Percentiles rank a stretch among this genome's conserved stretches.
Evolutionary conservation across 805 yeast genomes (phyloP).

Genomic region (Teunomyces atbi): DNA sequence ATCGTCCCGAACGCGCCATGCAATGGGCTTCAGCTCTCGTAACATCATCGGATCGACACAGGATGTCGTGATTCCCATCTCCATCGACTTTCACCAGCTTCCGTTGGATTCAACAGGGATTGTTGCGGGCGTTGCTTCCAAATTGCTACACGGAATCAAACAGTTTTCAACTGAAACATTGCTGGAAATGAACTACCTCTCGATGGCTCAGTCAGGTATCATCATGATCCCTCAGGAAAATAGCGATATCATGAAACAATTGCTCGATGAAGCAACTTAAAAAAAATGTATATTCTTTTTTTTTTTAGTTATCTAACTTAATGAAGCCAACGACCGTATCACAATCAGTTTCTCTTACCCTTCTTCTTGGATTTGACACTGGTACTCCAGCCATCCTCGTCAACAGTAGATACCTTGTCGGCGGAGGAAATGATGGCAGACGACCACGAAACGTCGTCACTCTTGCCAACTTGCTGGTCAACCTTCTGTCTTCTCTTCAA

Average conservation of each 20-base stretch:
- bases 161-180: slow-evolving; percentile 16
- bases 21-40: slow-evolving; percentile 40
- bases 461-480: slow-evolving; percentile 50
- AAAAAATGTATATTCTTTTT: too few species aligned
- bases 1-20: slow-evolving; percentile 30
- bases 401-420: slow-evolving; percentile 35
- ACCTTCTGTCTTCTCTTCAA: slow-evolving; percentile 71
- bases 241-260: slow-evolving; percentile 28
- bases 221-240: slow-evolving; percentile 58
- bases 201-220: slow-evolving; percentile 59
- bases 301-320: not conserved
- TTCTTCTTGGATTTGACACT: slow-evolving; percentile 39
- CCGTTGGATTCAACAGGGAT: slow-evolving; percentile 65
- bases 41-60: slow-evolving; percentile 54
- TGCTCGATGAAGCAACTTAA: slow-evolving; percentile 11
- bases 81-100: slow-evolving; percentile 50
- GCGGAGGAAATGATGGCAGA: slow-evolving; percentile 57
- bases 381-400: slow-evolving; percentile 50
- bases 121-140: slow-evolving; percentile 62
- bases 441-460: slow-evolving; percentile 61
- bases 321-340: not conserved
- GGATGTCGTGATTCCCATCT: slow-evolving; percentile 56
- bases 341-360: slow-evolving; percentile 24
- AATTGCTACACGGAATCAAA: slow-evolving; percentile 35
- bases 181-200: slow-evolving; percentile 55